A percentile compares a stretch with the other conserved stretches of the same genome.
Evolutionary conservation across 495 filamentous ascomycete species (phyloP).

Genomic region (Aspergillus campestris): DNA sequence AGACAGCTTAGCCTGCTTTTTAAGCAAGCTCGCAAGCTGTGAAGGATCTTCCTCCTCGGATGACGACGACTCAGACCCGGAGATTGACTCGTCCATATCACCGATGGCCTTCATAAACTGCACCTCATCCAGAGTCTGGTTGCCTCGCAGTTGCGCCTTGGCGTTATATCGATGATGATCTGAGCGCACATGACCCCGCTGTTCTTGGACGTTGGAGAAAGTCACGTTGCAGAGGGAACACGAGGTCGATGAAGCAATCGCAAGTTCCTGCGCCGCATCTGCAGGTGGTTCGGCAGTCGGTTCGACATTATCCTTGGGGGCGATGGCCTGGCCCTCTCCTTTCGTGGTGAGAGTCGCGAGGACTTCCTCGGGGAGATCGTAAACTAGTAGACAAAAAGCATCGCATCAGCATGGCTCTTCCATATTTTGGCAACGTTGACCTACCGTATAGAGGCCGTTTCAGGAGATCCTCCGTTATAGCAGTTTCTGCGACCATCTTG

Average conservation of each 20-base stretch:
- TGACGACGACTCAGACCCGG: constrained; percentile 60
- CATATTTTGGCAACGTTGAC: constrained; percentile 4
- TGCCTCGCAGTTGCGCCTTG: constrained; percentile 74
- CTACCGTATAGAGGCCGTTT: constrained; percentile 59
- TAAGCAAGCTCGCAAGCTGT: constrained; percentile 64
- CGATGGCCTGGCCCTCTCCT: constrained; percentile 25
- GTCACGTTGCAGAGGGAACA: constrained; percentile 73
- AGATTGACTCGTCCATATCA: constrained; percentile 82
- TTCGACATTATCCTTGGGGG: constrained; percentile 17
- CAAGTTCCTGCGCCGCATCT: constrained; percentile 29
- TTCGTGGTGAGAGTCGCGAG: constrained; percentile 60
- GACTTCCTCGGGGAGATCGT: constrained; percentile 74
- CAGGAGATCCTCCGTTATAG: constrained; percentile 41
- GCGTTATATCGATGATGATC: constrained; percentile 92
- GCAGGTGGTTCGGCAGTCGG: constrained; percentile 13
- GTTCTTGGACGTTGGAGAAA: constrained; percentile 67
- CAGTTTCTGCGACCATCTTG: constrained; percentile 12
- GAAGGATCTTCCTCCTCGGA: constrained; percentile 45
- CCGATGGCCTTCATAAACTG: constrained; percentile 82
- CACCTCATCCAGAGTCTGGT: constrained; percentile 56
- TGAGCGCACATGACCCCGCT: constrained; percentile 78
- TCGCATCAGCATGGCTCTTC: constrained; percentile 5
- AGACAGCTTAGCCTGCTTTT: constrained; percentile 69
- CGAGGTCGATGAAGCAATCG: constrained; percentile 56
- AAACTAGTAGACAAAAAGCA: constrained; percentile 45